Evolutionary conservation across 352 stramenopile genomes (phyloP).

Genomic region (Phytophthora pluvialis): DNA sequence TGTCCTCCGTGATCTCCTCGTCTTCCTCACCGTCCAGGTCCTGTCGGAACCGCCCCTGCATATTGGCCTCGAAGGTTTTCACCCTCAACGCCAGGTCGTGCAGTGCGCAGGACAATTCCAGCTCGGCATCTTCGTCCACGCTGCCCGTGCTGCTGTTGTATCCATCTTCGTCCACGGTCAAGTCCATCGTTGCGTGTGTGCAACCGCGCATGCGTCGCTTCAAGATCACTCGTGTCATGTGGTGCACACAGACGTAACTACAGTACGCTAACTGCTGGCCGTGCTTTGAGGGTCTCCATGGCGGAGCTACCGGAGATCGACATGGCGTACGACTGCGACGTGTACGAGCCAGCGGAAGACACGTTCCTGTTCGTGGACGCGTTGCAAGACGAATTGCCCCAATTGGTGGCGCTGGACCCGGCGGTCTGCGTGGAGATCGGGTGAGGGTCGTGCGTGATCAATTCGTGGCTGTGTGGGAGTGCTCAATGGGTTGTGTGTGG

Average conservation of each 20-base stretch:
- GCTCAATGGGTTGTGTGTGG: too few relatives aligned
- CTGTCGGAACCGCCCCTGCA: conserved; percentile 59
- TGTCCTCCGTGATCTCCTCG: conserved; percentile 75
- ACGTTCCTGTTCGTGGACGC: conserved; percentile 97
- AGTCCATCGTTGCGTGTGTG: conserved; percentile 20
- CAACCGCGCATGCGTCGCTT: conserved; percentile 21
- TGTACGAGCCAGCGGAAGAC: conserved; percentile 98
- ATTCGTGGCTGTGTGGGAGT: too few relatives aligned
- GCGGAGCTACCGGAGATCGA: conserved; percentile 71
- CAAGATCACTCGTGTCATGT: conserved; percentile 32
- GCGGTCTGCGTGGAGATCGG: conserved; percentile 91
- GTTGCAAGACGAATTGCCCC: conserved; percentile 87
- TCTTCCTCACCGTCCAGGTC: conserved; percentile 40
- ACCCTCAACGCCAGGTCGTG: conserved; percentile 70
- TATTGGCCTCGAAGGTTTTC: conserved; percentile 76
- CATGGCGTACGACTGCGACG: conserved; percentile 84
- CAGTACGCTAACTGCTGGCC: not conserved
- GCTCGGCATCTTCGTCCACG: conserved; percentile 76
- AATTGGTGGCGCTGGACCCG: conserved; percentile 61
- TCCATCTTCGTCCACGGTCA: conserved; percentile 45
- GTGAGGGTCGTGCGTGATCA: conserved; percentile 22
- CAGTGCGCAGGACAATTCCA: conserved; percentile 77
- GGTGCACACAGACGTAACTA: conserved; percentile 17
- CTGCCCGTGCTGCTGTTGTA: conserved; percentile 64
- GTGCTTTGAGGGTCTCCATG: conserved; percentile 26